Percentiles rank a stretch among this genome's conserved stretches.
These are phyloP conservation scores for Trichoderma gracile DNA, from an alignment of 2,329 filamentous ascomycete species.

Conservation along the genomic window DNA sequence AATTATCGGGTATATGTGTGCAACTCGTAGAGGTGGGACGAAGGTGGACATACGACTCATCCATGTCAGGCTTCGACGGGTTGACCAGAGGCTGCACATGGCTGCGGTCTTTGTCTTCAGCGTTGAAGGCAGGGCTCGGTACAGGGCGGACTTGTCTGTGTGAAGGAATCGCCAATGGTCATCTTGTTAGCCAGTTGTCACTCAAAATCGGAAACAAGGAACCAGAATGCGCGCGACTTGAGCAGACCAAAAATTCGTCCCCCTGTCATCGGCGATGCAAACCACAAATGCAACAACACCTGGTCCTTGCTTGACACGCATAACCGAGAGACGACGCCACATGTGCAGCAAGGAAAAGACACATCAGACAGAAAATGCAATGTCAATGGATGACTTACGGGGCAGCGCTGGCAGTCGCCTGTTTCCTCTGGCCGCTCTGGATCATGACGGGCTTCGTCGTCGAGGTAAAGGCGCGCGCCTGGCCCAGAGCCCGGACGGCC, in stretches of 20 bases:
- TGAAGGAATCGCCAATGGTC: conserved; percentile 77
- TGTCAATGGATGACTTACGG: conserved; percentile 14
- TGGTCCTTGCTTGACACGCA: not conserved
- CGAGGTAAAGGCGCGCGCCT: conserved; percentile 45
- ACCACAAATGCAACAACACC: not conserved
- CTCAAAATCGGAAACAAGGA: conserved; percentile 41
- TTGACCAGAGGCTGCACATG: conserved; percentile 69
- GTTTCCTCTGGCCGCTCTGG: conserved; percentile 47
- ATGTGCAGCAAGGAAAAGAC: not conserved
- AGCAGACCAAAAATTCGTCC: conserved; percentile 75
- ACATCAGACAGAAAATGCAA: not conserved
- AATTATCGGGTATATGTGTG: not conserved
- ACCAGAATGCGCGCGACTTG: conserved; percentile 39
- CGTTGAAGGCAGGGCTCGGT: conserved; percentile 63
- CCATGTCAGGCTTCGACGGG: conserved; percentile 61
- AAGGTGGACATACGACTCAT: conserved; percentile 67
- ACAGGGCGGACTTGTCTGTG: conserved; percentile 56
- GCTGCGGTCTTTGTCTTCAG: conserved; percentile 45
- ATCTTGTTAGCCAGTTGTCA: conserved; percentile 90
- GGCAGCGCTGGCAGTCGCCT: conserved; percentile 47
- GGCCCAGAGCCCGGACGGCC: conserved; percentile 49
- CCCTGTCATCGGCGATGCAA: conserved; percentile 52
- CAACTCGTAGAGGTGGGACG: not conserved
- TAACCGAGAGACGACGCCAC: not conserved
- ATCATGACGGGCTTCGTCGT: conserved; percentile 42